These are phyloP conservation scores for Neurospora cerealis DNA, from an alignment of 495 filamentous ascomycete genomes.

Conservation along the genomic window DNA sequence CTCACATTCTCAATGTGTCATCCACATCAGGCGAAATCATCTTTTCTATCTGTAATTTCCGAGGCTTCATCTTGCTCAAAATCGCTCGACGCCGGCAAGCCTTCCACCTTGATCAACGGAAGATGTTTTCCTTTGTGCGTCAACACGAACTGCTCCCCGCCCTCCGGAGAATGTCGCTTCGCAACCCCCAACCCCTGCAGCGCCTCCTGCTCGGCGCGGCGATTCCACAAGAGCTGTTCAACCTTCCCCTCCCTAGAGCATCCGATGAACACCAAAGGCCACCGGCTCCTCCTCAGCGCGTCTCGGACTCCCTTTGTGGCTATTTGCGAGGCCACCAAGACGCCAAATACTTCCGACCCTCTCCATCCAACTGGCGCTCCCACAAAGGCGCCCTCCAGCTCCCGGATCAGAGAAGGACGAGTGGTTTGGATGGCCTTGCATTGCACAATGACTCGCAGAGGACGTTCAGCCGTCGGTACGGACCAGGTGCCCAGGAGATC, in stretches of 20 bases:
- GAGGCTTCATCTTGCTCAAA: neutral
- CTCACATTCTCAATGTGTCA: neutral
- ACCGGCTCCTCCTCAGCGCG: constrained; percentile 52
- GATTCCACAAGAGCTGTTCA: constrained; percentile 63
- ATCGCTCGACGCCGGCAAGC: neutral
- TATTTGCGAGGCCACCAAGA: constrained; percentile 44
- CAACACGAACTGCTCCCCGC: constrained; percentile 30
- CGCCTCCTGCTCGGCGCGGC: constrained; percentile 50
- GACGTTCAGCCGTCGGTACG: constrained; percentile 26
- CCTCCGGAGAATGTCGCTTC: constrained; percentile 32
- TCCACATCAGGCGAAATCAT: neutral
- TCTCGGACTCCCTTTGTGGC: constrained; percentile 51
- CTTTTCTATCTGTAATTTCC: neutral
- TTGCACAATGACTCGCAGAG: constrained; percentile 61
- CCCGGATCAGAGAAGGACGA: constrained; percentile 60
- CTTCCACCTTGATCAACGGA: neutral
- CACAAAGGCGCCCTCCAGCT: constrained; percentile 74
- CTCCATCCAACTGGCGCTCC: constrained; percentile 62
- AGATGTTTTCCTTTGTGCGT: constrained; percentile 48
- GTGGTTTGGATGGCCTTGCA: constrained; percentile 62
- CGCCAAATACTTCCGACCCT: constrained; percentile 45
- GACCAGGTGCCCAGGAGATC: constrained; percentile 79
- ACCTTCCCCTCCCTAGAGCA: constrained; percentile 40
- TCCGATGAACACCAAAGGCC: constrained; percentile 53
- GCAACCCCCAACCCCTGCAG: constrained; percentile 55